phyloP scores from a whole-genome alignment of 345 rosid genomes.

The Salix exigua region DNA sequence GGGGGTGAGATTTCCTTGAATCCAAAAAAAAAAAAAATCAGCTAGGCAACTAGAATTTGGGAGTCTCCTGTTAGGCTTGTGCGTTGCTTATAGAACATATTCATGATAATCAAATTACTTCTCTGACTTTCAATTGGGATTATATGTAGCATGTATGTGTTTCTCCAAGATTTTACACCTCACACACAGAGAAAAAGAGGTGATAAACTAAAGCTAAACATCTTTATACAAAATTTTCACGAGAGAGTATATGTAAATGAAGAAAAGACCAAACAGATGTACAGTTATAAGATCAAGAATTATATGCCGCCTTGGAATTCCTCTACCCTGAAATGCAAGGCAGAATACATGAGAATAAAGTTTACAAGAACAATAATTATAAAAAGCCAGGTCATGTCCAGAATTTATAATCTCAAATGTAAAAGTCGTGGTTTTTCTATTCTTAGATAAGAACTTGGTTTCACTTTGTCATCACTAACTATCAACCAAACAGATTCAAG shows the following conservation, averaged over 20 bases:
- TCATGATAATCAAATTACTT: not conserved
- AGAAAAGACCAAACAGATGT: not conserved
- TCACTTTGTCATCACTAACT: not conserved
- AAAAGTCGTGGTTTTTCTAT: not conserved
- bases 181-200: not conserved
- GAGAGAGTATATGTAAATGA: not conserved
- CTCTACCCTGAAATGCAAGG: constrained; percentile 60
- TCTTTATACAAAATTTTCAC: not conserved
- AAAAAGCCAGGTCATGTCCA: not conserved
- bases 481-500: not conserved
- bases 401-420: not conserved
- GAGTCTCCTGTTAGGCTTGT: not conserved
- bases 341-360: constrained; percentile 2
- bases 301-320: constrained; percentile 63
- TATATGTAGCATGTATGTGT: not conserved
- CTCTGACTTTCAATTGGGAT: not conserved
- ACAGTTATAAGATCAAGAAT: no score
- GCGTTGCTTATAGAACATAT: not conserved
- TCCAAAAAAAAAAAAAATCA: no score
- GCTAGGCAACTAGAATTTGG: not conserved
- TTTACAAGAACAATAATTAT: not conserved
- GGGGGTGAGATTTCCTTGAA: no score
- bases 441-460: not conserved
- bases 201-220: constrained; percentile 4
- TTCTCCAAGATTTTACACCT: not conserved